Percentiles rank a stretch among this genome's conserved stretches.
phyloP scores from a whole-genome alignment of 176 grass and related monocot genomes.

The Carex littledalei region DNA sequence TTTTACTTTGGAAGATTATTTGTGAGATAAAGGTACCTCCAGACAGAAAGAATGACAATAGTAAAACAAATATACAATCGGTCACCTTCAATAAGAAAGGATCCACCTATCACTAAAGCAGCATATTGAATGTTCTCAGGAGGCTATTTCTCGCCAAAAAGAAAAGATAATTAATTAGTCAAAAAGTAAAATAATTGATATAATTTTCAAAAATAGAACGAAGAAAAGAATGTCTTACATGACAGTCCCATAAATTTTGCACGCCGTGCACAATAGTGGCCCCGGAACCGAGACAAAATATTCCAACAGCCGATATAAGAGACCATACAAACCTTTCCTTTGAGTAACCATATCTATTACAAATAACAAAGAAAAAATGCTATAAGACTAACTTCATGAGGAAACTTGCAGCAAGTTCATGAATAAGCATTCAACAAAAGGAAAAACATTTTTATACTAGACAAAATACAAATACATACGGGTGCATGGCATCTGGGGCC shows the following conservation, averaged over 20 bases:
- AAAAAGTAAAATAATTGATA: neutral
- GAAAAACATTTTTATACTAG: constrained; percentile 6
- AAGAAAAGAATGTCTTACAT: constrained; percentile 43
- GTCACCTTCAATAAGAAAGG: constrained; percentile 92
- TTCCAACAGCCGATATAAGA: constrained; percentile 94
- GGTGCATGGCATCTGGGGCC: constrained; percentile 93
- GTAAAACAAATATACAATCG: neutral
- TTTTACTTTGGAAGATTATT: neutral
- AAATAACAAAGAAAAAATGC: constrained; percentile 26
- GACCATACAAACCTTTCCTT: constrained; percentile 99
- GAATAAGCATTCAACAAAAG: neutral
- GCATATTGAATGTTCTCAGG: constrained; percentile 93
- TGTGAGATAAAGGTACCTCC: neutral
- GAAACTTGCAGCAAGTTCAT: neutral
- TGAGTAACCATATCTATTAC: constrained; percentile 87
- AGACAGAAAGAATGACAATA: neutral
- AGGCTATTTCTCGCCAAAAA: constrained; percentile 43
- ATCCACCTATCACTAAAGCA: constrained; percentile 91
- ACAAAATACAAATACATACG: constrained; percentile 44
- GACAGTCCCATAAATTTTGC: constrained; percentile 88
- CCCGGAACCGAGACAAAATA: constrained; percentile 95
- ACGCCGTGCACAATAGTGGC: constrained; percentile 94
- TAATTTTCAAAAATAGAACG: constrained; percentile 13
- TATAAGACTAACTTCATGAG: neutral
- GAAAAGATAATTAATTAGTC: constrained; percentile 19